Percentiles rank a stretch among this genome's conserved stretches.
phyloP scores from a whole-genome alignment of 805 yeast genomes.

The Blastobotrys chiropterorum region DNA sequence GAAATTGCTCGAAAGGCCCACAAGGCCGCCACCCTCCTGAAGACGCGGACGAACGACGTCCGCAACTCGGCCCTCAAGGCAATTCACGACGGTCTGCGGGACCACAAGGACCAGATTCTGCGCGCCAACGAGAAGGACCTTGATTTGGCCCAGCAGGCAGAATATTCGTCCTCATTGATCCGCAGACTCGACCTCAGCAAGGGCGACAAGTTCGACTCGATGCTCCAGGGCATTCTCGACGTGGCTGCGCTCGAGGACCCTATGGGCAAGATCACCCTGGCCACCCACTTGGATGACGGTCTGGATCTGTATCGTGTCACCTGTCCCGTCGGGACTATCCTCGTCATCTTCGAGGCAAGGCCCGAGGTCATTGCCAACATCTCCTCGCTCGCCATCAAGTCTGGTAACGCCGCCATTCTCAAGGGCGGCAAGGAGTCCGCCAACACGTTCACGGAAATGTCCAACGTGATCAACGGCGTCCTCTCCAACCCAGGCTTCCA shows the following conservation, averaged over 20 bases:
- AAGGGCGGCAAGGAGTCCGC: conserved; percentile 96
- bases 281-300: conserved; percentile 84
- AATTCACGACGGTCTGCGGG: conserved; percentile 63
- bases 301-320: conserved; percentile 75
- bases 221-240: conserved; percentile 92
- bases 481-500: conserved; percentile 56
- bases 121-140: conserved; percentile 72
- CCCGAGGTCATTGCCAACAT: conserved; percentile 99
- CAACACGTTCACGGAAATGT: conserved; percentile 77
- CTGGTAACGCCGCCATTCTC: conserved; percentile 93
- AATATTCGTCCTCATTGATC: conserved; percentile 62
- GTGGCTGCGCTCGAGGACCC: conserved; percentile 90
- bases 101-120: conserved; percentile 55
- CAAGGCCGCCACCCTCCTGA: conserved; percentile 73
- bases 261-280: conserved; percentile 79
- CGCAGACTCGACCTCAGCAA: conserved; percentile 78
- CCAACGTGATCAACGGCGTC: conserved; percentile 58
- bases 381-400: conserved; percentile 89
- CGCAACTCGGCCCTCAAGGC: conserved; percentile 67
- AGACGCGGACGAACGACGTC: conserved; percentile 66
- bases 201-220: conserved; percentile 81
- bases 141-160: conserved; percentile 55
- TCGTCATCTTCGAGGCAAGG: conserved; percentile 91
- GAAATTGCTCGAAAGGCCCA: conserved; percentile 76
- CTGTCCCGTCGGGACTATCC: conserved; percentile 89